phyloP scores from a whole-genome alignment of 768 basidiomycete species.

The Podaxis sp. region DNA sequence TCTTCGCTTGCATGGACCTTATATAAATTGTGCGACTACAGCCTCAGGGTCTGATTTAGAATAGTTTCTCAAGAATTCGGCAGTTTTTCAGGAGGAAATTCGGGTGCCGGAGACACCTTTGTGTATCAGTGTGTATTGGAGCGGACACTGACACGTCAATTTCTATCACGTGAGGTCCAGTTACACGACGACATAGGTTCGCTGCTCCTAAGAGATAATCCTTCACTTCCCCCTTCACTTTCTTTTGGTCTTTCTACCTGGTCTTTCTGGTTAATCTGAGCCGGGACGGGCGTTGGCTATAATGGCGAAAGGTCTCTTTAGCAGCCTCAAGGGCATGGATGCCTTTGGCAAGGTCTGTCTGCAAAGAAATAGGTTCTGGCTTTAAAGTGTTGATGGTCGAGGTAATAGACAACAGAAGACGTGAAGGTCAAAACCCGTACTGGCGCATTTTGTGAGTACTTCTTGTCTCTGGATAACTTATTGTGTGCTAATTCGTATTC shows the following conservation, averaged over 20 bases:
- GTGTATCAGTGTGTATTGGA: constrained; percentile 1
- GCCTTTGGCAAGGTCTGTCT: constrained; percentile 94
- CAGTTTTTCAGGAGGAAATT: constrained; percentile 24
- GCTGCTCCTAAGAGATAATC: constrained; percentile 5
- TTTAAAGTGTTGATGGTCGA: constrained; percentile 15
- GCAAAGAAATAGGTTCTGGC: not conserved
- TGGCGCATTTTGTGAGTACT: constrained; percentile 77
- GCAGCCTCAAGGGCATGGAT: constrained; percentile 86
- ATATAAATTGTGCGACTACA: constrained; percentile 10
- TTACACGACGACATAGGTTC: constrained; percentile 11
- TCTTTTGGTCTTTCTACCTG: constrained; percentile 15
- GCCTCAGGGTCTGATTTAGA: not conserved
- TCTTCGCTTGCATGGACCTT: constrained; percentile 8
- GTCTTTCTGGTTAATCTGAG: constrained; percentile 16
- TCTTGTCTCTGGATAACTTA: not conserved
- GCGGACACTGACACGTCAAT: constrained; percentile 37
- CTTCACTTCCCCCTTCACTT: constrained; percentile 23
- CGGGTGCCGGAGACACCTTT: constrained; percentile 15
- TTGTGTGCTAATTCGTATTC: not conserved
- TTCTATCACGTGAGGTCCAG: constrained; percentile 26
- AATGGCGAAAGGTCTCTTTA: constrained; percentile 80
- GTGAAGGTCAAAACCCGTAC: constrained; percentile 98
- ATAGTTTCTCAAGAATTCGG: not conserved
- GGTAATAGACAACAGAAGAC: constrained; percentile 89
- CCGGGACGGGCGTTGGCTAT: constrained; percentile 33